phyloP scores from a whole-genome alignment of 2,329 filamentous ascomycete species.

The Paradendryphiella salina region DNA sequence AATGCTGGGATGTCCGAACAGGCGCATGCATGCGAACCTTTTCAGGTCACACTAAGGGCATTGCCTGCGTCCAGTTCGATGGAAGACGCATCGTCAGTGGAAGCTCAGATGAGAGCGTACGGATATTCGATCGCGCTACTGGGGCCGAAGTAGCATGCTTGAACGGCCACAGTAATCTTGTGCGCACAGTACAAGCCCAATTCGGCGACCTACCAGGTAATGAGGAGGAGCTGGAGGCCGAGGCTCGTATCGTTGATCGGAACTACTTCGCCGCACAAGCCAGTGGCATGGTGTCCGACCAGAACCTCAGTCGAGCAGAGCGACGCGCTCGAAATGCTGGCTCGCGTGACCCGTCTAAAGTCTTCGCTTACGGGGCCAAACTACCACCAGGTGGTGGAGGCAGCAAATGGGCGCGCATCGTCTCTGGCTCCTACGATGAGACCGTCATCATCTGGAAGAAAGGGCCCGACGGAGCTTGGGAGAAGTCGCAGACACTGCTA shows the following conservation, averaged over 20 bases:
- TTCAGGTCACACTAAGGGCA: constrained; percentile 88
- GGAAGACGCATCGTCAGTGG: constrained; percentile 91
- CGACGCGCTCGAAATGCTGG: constrained; percentile 64
- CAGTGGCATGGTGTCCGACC: constrained; percentile 48
- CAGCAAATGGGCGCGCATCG: constrained; percentile 87
- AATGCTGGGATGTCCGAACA: constrained; percentile 88
- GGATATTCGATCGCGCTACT: constrained; percentile 86
- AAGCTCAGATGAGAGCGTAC: constrained; percentile 93
- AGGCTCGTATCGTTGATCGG: constrained; percentile 73
- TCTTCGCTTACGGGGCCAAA: constrained; percentile 80
- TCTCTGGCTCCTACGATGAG: constrained; percentile 95
- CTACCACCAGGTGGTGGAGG: constrained; percentile 90
- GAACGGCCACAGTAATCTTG: constrained; percentile 77
- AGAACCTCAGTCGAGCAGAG: constrained; percentile 38
- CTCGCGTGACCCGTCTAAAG: constrained; percentile 72
- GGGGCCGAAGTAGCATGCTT: constrained; percentile 89
- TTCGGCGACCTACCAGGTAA: constrained; percentile 88
- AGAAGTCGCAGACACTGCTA: constrained; percentile 71
- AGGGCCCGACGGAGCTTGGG: constrained; percentile 83
- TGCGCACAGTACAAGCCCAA: constrained; percentile 91
- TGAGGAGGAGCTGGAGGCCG: constrained; percentile 70
- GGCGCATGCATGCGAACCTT: constrained; percentile 77
- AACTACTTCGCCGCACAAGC: constrained; percentile 67
- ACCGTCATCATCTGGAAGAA: constrained; percentile 94
- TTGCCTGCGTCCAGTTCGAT: constrained; percentile 97